Base-by-base conservation (phyloP, 2,329 filamentous ascomycete species). In the Hirsutella rhossiliensis region DNA sequence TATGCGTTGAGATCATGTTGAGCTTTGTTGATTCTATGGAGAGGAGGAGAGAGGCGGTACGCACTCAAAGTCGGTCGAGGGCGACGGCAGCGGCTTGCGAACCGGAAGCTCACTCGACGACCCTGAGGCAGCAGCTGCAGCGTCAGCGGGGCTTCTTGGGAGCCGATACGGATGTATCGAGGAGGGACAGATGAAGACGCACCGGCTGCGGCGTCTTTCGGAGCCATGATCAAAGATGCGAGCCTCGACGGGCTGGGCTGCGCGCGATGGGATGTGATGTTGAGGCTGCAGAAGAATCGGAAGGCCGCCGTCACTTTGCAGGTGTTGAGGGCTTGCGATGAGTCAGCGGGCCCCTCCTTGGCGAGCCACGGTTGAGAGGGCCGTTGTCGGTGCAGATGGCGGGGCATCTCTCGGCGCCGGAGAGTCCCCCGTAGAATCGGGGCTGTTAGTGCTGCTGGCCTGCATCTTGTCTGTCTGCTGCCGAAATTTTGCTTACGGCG, bases 11-110 rank as follows among this genome's bases (percentile, higher is more conserved):
- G 18, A 18, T 11, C n/a, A n/a, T n/a, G n/a, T n/a, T n/a, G n/a
- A n/a, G n/a, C n/a, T n/a, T n/a, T n/a, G n/a, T n/a, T n/a, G n/a
- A n/a, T n/a, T n/a, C n/a, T n/a, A n/a, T n/a, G 17, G 3, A 5
- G 30, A 36, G 15, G 17, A 13, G 27, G 8, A n/a, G 15, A 18
- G 34, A 23, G 18, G 28, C 5, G 18, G 15, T 23, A 48, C 57
- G 44, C 17, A 59, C 57, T 59, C 57, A 23, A 60, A 60, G 40
- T 52, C 47, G 41, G 49, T 31, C 15, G 44, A 50, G 18, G 52
- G 47, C 23, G 49, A 17, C 2, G n/a, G 34, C 18, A 43, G 40
- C 19, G 45, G 40, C 43, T 46, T 46, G 20, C 40, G 45, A 31
- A 31, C 20, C n/a, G 41, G 34, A 19, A 38, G 20, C 38, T 36